Conservation (phyloP, 1,139 yeast species). For the Meyerozyma guilliermondii region DNA sequence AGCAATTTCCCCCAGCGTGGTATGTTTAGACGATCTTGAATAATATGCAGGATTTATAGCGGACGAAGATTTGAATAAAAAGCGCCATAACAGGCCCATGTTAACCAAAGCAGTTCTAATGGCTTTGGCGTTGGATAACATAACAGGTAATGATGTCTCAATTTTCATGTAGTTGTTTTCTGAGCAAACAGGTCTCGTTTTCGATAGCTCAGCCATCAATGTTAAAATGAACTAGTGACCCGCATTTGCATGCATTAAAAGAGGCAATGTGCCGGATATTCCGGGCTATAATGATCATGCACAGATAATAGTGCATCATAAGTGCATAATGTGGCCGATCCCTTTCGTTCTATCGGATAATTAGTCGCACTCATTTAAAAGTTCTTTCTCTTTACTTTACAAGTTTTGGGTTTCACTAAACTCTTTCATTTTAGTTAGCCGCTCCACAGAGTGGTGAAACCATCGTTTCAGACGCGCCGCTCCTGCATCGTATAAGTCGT, state of each 20-base stretch:
- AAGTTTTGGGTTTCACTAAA: not conserved
- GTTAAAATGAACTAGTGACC: not conserved
- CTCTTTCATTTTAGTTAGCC: not conserved
- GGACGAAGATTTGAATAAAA: too few species aligned
- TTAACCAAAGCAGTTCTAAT: too few species aligned
- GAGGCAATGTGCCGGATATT: not conserved
- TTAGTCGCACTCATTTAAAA: not conserved
- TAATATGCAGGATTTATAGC: not conserved
- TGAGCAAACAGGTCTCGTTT: too few species aligned
- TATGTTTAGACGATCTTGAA: not conserved
- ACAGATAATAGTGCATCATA: not conserved
- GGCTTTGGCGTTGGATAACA: too few species aligned
- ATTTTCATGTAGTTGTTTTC: too few species aligned
- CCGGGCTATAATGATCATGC: not conserved
- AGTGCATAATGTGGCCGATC: not conserved
- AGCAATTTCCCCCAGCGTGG: not conserved
- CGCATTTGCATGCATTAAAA: not conserved
- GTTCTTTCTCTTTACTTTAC: not conserved
- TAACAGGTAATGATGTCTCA: too few species aligned
- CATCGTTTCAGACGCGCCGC: slow-evolving; percentile 2
- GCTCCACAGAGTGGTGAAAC: not conserved
- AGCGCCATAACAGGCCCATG: too few species aligned
- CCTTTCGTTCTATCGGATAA: not conserved
- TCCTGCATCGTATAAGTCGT: slow-evolving; percentile 1
- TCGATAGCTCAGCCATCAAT: too few species aligned